Evolutionary conservation across 2,329 filamentous ascomycete genomes (phyloP), one percentile per base, ranked within the genome.

Genomic region (Alternaria panax): DNA sequence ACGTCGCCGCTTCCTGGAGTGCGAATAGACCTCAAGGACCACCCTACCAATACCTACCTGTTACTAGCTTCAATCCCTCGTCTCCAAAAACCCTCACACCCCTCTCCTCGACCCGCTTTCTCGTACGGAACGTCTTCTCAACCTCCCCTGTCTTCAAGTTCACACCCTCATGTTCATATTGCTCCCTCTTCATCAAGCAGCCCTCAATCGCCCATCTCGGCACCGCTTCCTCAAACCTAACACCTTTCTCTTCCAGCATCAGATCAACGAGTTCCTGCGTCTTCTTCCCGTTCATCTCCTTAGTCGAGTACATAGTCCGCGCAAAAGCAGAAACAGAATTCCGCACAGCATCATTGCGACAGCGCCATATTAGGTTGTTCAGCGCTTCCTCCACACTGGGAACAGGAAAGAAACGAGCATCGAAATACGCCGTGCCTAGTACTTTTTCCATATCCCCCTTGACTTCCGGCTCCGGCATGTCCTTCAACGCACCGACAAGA

Each of bases 171-270:
- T 75, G 74, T 43, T 75, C 68, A 43, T 61, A 68, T 51, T 68
- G 67, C 56, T 75, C 72, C 54, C 72, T 63, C 60, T 76, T 76
- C 1, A 75, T 28, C 42, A 75, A n/a, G 34, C 70, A 69, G 5
- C 74, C 74, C 41, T 73, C 72, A 20, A 76, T 48, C 24, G 72
- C 74, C 74, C 74, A 76, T n/a, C 51, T 67, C 11, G 73, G 73
- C 18, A 75, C 72, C 4, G 59, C 59, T 11, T 75, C 64, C 41
- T 72, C 67, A 43, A 65, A 76, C 5, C 40, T 57, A 1, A 72
- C 52, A 0, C 66, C 65, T 40, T 71, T 73, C 9, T 74, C 67
- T 16, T 41, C 51, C 25, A 64, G 52, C 67, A 76, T 67, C 65
- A 73, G 70, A 8, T 62, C 55, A 2, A 70, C 11, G 24, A 76